Evolutionary conservation across 2,329 filamentous ascomycete genomes (phyloP), one percentile per base, ranked within the genome.

Genomic region (Magnaporthiopsis rhizophila): DNA sequence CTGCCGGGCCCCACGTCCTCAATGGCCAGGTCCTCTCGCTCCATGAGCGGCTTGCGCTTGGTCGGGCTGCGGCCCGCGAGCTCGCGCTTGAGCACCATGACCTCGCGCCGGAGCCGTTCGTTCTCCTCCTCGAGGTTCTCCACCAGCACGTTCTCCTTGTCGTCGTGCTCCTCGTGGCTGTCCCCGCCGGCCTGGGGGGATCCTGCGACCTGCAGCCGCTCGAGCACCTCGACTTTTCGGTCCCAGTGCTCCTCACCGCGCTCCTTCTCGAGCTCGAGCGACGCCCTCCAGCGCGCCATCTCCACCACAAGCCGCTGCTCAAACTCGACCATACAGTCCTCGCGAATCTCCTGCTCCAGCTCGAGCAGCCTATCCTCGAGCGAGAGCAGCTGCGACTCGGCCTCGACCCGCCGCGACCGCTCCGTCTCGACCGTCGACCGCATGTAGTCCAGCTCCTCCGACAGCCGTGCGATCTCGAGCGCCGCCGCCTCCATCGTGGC

Each of bases 261-360:
- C 69, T 96, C 92, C 66, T 86, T 84, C 73, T 97, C 92, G 6
- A 89, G 85, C 24, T 91, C 89, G 74, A 92, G 85, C 0, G 86
- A 89, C 0, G 83, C 84, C 72, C 94, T 89, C 90, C 92, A 97
- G n/a, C 91, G 82, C 12, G 85, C 83, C 74, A 91, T 85, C 74
- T 97, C 92, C 15, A 88, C 78, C 26, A 87, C 84, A 60, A 97
- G 82, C 13, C 86, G 85, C 65, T 84, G 80, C 72, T 99, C 95
- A 79, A 96, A 96, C 72, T 97, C 95, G 2, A 79, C 81, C 69
- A 88, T 93, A 70, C 93, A 94, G 69, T 98, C 94, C 71, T 97
- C 94, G 28, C 95, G 88, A 36, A 98, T 86, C 7, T 89, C 88
- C 69, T 90, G 87, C 73, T 99, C 95, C 15, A 96, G 79, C 62